Conservation (phyloP, 176 grass and related monocot species). For the Themeda triandra region DNA sequence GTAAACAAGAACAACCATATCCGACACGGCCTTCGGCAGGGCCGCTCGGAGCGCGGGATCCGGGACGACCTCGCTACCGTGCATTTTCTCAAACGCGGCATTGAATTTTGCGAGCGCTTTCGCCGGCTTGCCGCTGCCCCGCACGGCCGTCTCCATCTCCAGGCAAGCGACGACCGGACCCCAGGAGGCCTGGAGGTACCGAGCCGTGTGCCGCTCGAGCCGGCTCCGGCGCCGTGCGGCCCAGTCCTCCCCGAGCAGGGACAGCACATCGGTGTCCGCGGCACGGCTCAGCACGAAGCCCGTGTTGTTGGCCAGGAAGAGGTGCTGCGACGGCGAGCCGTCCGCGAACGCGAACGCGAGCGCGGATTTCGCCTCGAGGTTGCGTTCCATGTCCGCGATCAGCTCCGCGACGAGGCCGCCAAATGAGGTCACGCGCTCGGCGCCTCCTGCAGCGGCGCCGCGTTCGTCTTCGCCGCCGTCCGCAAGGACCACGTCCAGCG, state of each 20-base stretch:
- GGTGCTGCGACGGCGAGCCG: not conserved
- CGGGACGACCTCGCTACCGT: not conserved
- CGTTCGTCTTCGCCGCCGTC: not conserved
- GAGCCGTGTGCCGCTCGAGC: not conserved
- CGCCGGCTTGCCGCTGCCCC: not conserved
- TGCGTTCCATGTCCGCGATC: not conserved
- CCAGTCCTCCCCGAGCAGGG: conserved; percentile 24
- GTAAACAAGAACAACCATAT: conserved; percentile 25
- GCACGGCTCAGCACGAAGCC: not conserved
- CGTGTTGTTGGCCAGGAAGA: conserved; percentile 21
- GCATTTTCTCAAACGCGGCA: conserved; percentile 1
- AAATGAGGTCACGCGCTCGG: not conserved
- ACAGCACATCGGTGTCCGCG: not conserved
- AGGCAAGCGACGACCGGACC: conserved; percentile 22
- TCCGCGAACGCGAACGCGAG: not conserved
- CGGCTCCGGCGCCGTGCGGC: not conserved
- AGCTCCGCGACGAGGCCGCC: not conserved
- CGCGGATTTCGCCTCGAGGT: not conserved
- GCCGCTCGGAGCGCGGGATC: conserved; percentile 7
- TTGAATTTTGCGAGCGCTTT: conserved; percentile 7
- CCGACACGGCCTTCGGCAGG: not conserved
- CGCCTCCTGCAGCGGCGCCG: not conserved
- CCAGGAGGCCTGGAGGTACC: conserved; percentile 7
- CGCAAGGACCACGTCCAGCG: not conserved
- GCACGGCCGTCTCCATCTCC: not conserved